These are phyloP conservation scores for Calonectria crousiana DNA, from an alignment of 2,329 filamentous ascomycete species.

Conservation along the genomic window DNA sequence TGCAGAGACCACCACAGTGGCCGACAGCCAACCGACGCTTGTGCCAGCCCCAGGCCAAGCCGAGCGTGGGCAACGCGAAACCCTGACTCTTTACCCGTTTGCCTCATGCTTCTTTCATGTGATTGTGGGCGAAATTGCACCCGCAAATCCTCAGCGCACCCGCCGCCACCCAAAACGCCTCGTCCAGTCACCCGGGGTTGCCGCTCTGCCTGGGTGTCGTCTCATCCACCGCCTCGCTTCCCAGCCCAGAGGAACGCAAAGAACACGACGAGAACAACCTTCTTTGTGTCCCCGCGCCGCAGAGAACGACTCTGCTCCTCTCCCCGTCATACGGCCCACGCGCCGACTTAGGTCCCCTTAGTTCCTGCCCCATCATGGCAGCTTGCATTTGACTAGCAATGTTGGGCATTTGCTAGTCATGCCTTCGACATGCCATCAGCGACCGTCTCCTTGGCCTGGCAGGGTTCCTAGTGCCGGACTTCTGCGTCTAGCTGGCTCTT, in stretches of 20 bases:
- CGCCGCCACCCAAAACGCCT: constrained; percentile 15
- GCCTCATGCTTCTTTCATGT: constrained; percentile 20
- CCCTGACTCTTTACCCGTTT: constrained; percentile 6
- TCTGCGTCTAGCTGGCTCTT: neutral
- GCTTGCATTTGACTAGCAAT: constrained; percentile 12
- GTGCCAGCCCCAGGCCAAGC: neutral
- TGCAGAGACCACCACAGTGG: neutral
- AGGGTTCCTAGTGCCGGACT: constrained; percentile 7
- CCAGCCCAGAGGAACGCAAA: neutral
- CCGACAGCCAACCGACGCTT: constrained; percentile 14
- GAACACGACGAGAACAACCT: neutral
- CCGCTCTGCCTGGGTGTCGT: neutral
- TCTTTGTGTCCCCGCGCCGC: neutral
- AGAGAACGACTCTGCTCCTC: neutral
- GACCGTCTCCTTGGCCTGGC: neutral
- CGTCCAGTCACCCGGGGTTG: neutral
- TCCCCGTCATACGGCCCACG: neutral
- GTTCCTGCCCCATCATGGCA: neutral
- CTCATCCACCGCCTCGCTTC: neutral
- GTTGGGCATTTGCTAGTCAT: constrained; percentile 15
- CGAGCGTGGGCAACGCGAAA: constrained; percentile 16
- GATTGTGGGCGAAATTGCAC: constrained; percentile 19
- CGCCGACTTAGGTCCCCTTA: neutral
- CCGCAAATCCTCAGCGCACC: constrained; percentile 5
- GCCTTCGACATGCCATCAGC: constrained; percentile 8